Base-by-base conservation (phyloP, 1,284 basidiomycete genomes). In the Flammula alnicola region DNA sequence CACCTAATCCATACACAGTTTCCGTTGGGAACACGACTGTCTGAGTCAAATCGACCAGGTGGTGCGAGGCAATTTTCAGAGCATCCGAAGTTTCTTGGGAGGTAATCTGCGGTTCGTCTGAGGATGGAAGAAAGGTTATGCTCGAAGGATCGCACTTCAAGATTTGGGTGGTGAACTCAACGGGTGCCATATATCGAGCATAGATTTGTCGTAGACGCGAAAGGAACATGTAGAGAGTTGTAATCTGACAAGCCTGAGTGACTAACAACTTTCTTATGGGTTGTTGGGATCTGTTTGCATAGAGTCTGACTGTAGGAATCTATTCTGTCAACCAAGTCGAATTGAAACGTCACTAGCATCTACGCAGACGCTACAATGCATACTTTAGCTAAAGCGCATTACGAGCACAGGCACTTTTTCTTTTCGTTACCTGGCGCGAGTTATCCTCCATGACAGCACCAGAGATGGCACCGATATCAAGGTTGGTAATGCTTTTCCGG, bases 1-100 rank as follows among this genome's bases (percentile, higher is more conserved):
- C 97, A 17, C 93, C 97, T 3, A 99, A 83, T 1, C 97, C 97
- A 67, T 99, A 99, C 17, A 99, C 97, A 0, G 97, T 99, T 71
- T 99, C 97, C 23, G 97, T 98, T 0, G 97, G 96, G 63, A 99
- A 94, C 0, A 89, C 95, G 32, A 99, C 92, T 11, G 77, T 74
- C 51, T 77, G 69, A 22, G 66, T 58, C 29, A 71, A 65, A 38
- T 71, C 55, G 37, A 68, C 60, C 23, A 88, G 75, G 54, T 78
- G 73, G 47, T 72, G 68, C 5, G 79, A 66, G 3, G 85, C 86
- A 19, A 59, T 57, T 47, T 72, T 61, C 48, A 88, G 67, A 6
- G 81, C 73, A 5, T 69, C 60, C 23, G 68, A 61, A 7, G 84
- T 80, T 46, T 73, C 68, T 30, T 66, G 59, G 19, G 72, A 78